phyloP scores from a whole-genome alignment of 2,329 filamentous ascomycete species.

The Myriangium duriaei region DNA sequence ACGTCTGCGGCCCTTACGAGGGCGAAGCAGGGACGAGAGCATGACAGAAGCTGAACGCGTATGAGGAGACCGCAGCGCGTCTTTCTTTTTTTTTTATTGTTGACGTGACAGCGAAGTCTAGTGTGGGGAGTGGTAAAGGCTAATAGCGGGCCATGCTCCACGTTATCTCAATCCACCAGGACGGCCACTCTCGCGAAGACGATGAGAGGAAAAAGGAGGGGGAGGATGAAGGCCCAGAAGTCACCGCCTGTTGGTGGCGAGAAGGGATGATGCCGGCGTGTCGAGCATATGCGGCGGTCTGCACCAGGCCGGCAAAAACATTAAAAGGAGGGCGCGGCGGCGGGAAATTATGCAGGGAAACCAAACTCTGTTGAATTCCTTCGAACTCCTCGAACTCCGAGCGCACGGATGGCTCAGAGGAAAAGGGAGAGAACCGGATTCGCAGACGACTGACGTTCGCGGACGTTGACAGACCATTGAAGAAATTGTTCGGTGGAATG shows the following conservation, averaged over 20 bases:
- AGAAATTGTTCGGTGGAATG: too few species aligned
- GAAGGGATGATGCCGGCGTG: too few species aligned
- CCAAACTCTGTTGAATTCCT: too few species aligned
- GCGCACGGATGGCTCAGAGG: too few species aligned
- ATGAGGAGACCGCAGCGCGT: background rate
- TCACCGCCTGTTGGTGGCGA: background rate
- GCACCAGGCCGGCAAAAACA: too few species aligned
- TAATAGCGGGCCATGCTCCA: background rate
- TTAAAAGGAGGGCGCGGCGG: too few species aligned
- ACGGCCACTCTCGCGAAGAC: background rate
- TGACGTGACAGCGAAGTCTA: background rate
- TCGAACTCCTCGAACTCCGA: too few species aligned
- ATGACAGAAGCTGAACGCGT: slow-evolving; percentile 14
- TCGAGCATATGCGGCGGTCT: too few species aligned
- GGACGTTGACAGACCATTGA: too few species aligned
- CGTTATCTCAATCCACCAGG: background rate
- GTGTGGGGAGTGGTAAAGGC: background rate
- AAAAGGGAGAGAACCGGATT: too few species aligned
- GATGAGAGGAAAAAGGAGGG: background rate
- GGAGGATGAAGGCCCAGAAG: background rate
- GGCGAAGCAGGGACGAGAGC: slow-evolving; percentile 26
- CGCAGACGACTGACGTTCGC: too few species aligned
- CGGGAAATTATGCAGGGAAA: too few species aligned
- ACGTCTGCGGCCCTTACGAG: slow-evolving; percentile 21
- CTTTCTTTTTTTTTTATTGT: background rate